A percentile compares a stretch with the other conserved stretches of the same genome.
phyloP scores from a whole-genome alignment of 345 rosid species.

The Gossypium longicalyx region DNA sequence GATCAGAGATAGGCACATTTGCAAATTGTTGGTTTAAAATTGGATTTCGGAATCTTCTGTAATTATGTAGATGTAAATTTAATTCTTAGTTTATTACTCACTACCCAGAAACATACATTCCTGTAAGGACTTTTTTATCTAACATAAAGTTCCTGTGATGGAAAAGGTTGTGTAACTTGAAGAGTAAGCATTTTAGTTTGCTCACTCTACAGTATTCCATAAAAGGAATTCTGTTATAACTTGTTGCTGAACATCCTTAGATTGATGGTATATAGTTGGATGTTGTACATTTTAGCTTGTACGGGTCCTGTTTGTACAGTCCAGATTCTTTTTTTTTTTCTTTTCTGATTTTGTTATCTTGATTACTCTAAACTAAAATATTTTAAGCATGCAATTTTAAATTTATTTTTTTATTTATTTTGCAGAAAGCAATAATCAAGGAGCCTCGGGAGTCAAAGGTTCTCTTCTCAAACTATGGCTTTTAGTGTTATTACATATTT shows the following conservation, averaged over 20 bases:
- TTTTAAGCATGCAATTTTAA: not conserved
- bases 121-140: not conserved
- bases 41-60: not conserved
- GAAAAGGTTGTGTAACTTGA: not conserved
- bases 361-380: not conserved
- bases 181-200: not conserved
- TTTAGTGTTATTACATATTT: not conserved
- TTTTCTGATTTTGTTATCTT: not conserved
- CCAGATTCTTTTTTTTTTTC: not conserved
- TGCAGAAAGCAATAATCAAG: constrained; percentile 76
- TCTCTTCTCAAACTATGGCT: constrained; percentile 19
- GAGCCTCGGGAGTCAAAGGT: constrained; percentile 89
- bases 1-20: not conserved
- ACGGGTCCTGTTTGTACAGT: not conserved
- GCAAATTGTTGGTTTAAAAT: not conserved
- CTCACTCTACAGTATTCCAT: not conserved
- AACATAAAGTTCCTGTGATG: constrained; percentile 6
- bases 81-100: not conserved
- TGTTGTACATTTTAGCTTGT: not conserved
- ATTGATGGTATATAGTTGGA: not conserved
- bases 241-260: not conserved
- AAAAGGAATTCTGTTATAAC: not conserved
- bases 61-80: not conserved
- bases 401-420: constrained; percentile 10
- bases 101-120: not conserved